Evolutionary conservation across 1,284 basidiomycete genomes (phyloP).

Genomic region (Naganishia sp.): DNA sequence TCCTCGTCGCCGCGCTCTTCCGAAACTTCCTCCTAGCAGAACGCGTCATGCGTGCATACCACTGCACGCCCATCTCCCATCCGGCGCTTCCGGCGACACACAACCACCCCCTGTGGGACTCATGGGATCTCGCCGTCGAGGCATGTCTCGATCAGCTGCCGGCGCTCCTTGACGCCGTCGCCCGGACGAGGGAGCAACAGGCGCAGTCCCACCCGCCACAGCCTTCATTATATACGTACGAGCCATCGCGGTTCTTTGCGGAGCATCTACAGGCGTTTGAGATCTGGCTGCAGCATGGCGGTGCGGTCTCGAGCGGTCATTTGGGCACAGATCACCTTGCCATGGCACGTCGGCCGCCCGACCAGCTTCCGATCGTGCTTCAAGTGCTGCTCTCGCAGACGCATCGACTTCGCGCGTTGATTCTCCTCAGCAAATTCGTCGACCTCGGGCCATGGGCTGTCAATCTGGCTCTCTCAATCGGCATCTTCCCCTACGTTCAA

Average conservation of each 20-base stretch:
- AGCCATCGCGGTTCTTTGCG: conserved; percentile 91
- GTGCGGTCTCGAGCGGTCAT: conserved; percentile 46
- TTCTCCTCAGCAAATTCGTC: conserved; percentile 95
- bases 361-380: conserved; percentile 94
- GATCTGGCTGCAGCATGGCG: conserved; percentile 93
- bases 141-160: conserved; percentile 92
- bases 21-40: conserved; percentile 96
- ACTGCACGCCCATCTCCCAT: conserved; percentile 93
- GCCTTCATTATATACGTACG: conserved; percentile 60
- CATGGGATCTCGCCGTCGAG: conserved; percentile 97
- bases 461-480: conserved; percentile 93
- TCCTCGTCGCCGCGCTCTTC: conserved; percentile 93
- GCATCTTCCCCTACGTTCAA: conserved; percentile 98
- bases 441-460: conserved; percentile 99
- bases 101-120: conserved; percentile 92
- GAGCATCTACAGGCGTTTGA: conserved; percentile 97
- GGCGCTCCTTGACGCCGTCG: conserved; percentile 71
- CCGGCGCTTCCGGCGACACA: conserved; percentile 91
- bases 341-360: conserved; percentile 76
- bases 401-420: conserved; percentile 90
- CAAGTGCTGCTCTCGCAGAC: conserved; percentile 96
- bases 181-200: conserved; percentile 52
- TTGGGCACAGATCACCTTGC: conserved; percentile 55
- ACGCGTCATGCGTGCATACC: conserved; percentile 96
- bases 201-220: conserved; percentile 40